phyloP scores from a whole-genome alignment of 805 yeast genomes.

The Sugiyamaella marilandica region DNA sequence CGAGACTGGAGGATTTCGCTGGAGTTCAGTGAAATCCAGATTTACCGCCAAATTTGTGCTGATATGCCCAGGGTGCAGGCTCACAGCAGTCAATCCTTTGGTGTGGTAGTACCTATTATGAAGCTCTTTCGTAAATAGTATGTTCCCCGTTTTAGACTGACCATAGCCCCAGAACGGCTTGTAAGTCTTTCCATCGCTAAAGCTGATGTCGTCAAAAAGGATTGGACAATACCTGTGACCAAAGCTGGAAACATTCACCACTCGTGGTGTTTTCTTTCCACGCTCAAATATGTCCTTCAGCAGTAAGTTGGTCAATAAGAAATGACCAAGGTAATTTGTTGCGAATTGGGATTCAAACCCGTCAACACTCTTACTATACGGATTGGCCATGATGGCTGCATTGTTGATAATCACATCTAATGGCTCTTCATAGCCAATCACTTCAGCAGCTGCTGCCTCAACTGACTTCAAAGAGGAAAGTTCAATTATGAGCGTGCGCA shows the following conservation, averaged over 20 bases:
- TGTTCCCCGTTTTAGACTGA: conserved; percentile 4
- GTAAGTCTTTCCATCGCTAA: conserved; percentile 9
- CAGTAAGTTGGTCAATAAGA: conserved; percentile 51
- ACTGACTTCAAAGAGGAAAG: conserved; percentile 15
- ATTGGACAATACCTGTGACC: conserved; percentile 12
- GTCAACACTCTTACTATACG: conserved; percentile 58
- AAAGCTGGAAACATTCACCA: conserved; percentile 7
- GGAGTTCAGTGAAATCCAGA: conserved; percentile 21
- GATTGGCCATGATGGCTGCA: conserved; percentile 79
- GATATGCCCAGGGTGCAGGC: conserved; percentile 12
- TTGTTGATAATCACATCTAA: conserved; percentile 66
- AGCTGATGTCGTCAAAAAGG: conserved; percentile 10
- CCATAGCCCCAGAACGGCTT: conserved; percentile 7
- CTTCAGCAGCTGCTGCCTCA: conserved; percentile 14
- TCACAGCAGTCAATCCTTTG: conserved; percentile 5
- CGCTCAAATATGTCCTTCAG: neutral
- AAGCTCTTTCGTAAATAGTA: conserved; percentile 5
- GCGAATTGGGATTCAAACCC: conserved; percentile 77
- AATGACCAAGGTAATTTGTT: conserved; percentile 72
- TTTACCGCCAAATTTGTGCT: conserved; percentile 10
- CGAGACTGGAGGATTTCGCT: conserved; percentile 59
- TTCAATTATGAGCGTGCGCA: conserved; percentile 14
- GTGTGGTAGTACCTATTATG: conserved; percentile 2
- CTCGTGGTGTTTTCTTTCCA: conserved; percentile 3
- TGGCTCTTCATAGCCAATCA: conserved; percentile 16